Conservation (phyloP, 805 yeast genomes). For the Saccharomycopsis lassenensis region DNA sequence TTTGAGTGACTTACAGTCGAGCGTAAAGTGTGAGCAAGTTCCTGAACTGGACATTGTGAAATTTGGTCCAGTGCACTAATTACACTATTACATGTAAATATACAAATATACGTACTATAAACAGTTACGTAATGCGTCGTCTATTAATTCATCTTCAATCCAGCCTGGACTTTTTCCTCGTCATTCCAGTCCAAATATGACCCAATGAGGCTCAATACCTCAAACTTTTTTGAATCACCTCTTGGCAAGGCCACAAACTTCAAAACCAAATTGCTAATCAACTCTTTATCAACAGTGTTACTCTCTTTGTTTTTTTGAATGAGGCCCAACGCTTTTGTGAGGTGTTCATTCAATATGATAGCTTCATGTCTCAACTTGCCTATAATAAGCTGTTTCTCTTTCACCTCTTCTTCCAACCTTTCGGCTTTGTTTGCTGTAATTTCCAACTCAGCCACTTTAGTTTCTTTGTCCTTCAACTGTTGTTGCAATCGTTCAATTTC, state of each 20-base stretch:
- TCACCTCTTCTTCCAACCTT: constrained; percentile 42
- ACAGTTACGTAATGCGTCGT: too few species aligned
- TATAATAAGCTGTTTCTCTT: constrained; percentile 63
- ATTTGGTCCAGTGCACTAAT: too few species aligned
- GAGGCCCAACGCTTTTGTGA: constrained; percentile 84
- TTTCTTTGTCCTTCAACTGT: constrained; percentile 19
- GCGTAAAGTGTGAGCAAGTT: too few species aligned
- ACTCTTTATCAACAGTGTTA: constrained; percentile 75
- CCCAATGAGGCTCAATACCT: constrained; percentile 75
- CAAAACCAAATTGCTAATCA: constrained; percentile 74
- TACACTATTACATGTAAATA: too few species aligned
- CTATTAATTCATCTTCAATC: too few species aligned
- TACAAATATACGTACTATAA: too few species aligned
- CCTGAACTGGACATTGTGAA: too few species aligned
- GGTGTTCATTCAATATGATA: constrained; percentile 83
- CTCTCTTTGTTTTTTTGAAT: constrained; percentile 68
- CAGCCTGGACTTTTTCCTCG: constrained; percentile 64
- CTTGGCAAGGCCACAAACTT: constrained; percentile 82
- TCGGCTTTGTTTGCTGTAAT: constrained; percentile 21
- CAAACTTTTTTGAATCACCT: constrained; percentile 90
- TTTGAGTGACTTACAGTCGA: too few species aligned
- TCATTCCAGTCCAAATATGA: constrained; percentile 86
- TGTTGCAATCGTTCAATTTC: background rate
- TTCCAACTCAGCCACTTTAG: constrained; percentile 21
- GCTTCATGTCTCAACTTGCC: constrained; percentile 95